Base-by-base conservation (phyloP, 75 land plant species). In the Azolla pinnata region DNA sequence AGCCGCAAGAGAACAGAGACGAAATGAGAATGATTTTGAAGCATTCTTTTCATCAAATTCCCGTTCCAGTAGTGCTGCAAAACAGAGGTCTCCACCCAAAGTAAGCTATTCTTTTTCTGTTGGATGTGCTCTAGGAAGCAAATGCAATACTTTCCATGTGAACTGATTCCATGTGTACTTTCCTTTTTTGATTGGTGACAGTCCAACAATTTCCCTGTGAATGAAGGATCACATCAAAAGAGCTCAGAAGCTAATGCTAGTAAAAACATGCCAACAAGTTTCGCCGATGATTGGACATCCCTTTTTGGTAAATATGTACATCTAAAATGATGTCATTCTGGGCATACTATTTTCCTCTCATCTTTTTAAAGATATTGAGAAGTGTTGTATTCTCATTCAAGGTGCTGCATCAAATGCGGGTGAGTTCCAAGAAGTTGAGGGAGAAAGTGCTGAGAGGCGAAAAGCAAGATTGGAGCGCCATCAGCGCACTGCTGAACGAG, bases 381-480 rank as follows among this genome's bases (percentile, higher is more conserved):
- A n/a, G n/a, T n/a, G n/a, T n/a, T n/a, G n/a, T n/a, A n/a, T n/a
- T n/a, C n/a, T n/a, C n/a, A n/a, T n/a, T n/a, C n/a, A n/a, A n/a
- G 25, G 51, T 47, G 19, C 64, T 62, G 67, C 75, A 17, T 65
- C 83, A 18, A 53, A 83, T 28, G 53, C 77, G 54, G 87, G 71
- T 61, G 92, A 81, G 14, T 90, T 87, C 56, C 83, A 78, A 65
- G 97, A 91, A 51, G 56, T 79, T 45, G 85, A 88, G 19, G 97
- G 97, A 7, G 97, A 91, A 68, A 64, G 65, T 64, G 74, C 81
- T 61, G 97, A 91, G 67, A 72, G 97, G 56, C 74, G 97, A 46
- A 77, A 40, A 60, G 81, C 89, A 1, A 73, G 97, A 67, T 59
- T 67, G 40, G 80, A 72, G 34, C 75, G 87, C 16, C 78, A 83